Conservation (phyloP, 2,329 filamentous ascomycete species). For the Aspergillus novofumigatus region DNA sequence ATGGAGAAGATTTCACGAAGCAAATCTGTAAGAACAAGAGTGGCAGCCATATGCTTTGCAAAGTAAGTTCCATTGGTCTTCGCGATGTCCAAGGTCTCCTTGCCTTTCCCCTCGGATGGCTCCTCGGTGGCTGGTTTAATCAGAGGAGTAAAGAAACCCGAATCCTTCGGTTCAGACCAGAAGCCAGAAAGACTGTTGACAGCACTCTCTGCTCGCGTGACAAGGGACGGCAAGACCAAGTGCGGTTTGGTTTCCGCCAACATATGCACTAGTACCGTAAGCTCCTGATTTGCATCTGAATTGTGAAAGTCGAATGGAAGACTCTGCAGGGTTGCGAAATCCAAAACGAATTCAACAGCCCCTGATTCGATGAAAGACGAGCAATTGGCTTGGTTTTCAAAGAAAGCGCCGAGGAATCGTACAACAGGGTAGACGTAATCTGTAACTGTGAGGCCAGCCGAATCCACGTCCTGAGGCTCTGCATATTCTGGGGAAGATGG, state of each 20-base stretch:
- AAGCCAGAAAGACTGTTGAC: constrained; percentile 66
- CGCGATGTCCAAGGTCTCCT: constrained; percentile 30
- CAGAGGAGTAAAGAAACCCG: constrained; percentile 68
- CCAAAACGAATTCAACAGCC: constrained; percentile 77
- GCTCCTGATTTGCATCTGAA: constrained; percentile 61
- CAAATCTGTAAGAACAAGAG: constrained; percentile 71
- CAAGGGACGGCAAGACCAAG: constrained; percentile 73
- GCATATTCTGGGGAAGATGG: constrained; percentile 20
- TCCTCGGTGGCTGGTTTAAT: constrained; percentile 32
- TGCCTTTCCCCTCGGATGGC: constrained; percentile 16
- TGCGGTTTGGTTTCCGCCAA: constrained; percentile 78
- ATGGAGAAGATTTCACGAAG: constrained; percentile 69
- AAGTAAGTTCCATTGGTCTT: constrained; percentile 66
- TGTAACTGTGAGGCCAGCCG: constrained; percentile 52
- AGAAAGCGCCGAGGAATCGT: constrained; percentile 73
- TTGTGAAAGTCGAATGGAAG: constrained; percentile 70
- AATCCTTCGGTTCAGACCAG: constrained; percentile 47
- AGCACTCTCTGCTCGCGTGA: constrained; percentile 68
- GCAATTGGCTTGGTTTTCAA: constrained; percentile 70
- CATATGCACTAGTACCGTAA: constrained; percentile 70
- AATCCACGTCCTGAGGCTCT: constrained; percentile 48
- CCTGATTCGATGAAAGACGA: constrained; percentile 70
- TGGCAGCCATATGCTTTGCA: constrained; percentile 71
- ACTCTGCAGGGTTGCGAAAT: constrained; percentile 77
- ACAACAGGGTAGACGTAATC: constrained; percentile 72